Percentiles rank a stretch among this genome's conserved stretches.
These are phyloP conservation scores for Paramecium caudatum DNA, from an alignment of 73 alveolate genomes.

Conservation along the genomic window DNA sequence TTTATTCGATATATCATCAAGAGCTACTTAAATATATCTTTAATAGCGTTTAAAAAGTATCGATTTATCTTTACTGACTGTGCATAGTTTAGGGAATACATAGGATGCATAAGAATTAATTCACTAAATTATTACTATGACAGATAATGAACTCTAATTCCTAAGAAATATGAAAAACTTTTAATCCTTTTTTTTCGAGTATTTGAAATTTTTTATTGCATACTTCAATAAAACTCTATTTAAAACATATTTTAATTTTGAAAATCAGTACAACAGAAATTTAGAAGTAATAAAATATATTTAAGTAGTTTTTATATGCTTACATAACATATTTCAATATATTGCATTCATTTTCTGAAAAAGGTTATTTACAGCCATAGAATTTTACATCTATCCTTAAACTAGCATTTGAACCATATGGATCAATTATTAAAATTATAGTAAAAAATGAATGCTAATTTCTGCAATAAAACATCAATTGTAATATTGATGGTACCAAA, in stretches of 20 bases:
- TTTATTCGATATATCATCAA: conserved; percentile 44
- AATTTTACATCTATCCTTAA: neutral
- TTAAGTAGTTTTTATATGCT: conserved; percentile 19
- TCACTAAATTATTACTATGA: conserved; percentile 11
- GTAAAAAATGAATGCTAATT: conserved; percentile 48
- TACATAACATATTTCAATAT: conserved; percentile 26
- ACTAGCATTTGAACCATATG: conserved; percentile 48
- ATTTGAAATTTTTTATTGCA: neutral
- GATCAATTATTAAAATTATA: neutral
- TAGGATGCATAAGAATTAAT: conserved; percentile 40
- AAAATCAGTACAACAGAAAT: conserved; percentile 42
- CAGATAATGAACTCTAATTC: conserved; percentile 46
- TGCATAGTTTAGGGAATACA: neutral
- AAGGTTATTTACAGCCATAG: conserved; percentile 8
- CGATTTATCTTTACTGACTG: neutral
- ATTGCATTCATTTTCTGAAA: conserved; percentile 24
- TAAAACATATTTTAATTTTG: conserved; percentile 28
- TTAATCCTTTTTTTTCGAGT: conserved; percentile 25
- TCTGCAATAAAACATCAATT: neutral
- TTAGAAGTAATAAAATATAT: neutral
- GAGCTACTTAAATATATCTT: conserved; percentile 38
- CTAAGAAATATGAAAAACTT: conserved; percentile 52
- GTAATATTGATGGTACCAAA: neutral
- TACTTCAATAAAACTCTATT: conserved; percentile 40
- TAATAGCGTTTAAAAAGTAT: neutral